Evolutionary conservation across 2,329 filamentous ascomycete genomes (phyloP), one percentile per base, ranked within the genome.

Genomic region (Aspergillus aculeatinus): DNA sequence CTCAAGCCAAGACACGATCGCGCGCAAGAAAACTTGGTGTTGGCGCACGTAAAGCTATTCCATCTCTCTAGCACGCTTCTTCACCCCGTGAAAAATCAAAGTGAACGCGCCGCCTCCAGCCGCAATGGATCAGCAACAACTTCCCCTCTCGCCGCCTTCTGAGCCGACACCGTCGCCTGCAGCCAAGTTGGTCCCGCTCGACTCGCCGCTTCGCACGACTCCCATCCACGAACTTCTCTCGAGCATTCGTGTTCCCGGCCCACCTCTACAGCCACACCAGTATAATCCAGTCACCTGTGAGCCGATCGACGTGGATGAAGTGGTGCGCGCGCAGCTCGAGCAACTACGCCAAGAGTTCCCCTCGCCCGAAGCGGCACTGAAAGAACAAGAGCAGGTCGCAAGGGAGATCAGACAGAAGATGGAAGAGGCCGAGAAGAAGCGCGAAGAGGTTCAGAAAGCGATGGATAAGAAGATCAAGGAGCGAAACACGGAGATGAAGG

Each of bases 391-490:
- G 55, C 67, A 74, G 50, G 64, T 67, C 7, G 75, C 74, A 21
- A 74, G 69, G 57, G 75, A 79, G 64, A 71, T 73, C 31, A 77
- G 72, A 60, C 67, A 70, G 58, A 73, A 70, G 48, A 69, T 79
- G 25, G 69, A 76, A 55, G 74, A 75, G 35, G 68, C 70, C 3
- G 72, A 75, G 35, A 71, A 70, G 57, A 79, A 77, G 59, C 71
- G 68, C 51, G 75, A 76, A 44, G 68, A 76, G 51, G 67, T 78
- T 0, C 76, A 78, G 58, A 75, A 70, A 51, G 70, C 71, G 3
- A 74, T 79, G 64, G 76, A 79, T 57, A 77, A 77, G 64, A 79
- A 79, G 62, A 70, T 71, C 12, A 77, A 77, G 59, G 76, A 79
- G 59, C 68, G 76, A 35, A 74, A 79, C 55, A 77, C 70, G 4